Evolutionary conservation across 805 yeast species (phyloP).

Genomic region (Kuraishia cidri): DNA sequence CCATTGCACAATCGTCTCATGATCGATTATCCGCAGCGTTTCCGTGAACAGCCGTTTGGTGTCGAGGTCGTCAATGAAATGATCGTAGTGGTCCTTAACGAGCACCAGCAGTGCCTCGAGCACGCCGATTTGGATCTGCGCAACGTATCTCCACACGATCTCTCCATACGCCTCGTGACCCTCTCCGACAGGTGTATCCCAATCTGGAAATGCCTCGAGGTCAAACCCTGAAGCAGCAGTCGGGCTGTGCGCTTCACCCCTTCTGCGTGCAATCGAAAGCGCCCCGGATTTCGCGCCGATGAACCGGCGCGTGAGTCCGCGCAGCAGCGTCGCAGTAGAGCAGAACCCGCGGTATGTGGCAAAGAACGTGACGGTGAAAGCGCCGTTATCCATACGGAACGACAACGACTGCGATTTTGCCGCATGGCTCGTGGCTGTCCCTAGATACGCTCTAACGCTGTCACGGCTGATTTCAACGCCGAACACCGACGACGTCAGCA

Average conservation of each 20-base stretch:
- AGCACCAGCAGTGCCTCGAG: constrained; percentile 68
- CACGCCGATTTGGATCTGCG: constrained; percentile 75
- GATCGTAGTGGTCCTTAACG: constrained; percentile 63
- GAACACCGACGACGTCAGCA: constrained; percentile 60
- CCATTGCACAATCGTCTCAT: constrained; percentile 50
- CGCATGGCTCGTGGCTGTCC: constrained; percentile 11
- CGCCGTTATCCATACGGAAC: constrained; percentile 54
- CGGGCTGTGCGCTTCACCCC: constrained; percentile 1
- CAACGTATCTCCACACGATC: constrained; percentile 53
- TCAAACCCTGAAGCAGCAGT: constrained; percentile 2
- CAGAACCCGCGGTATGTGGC: constrained; percentile 63
- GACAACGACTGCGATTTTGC: constrained; percentile 15
- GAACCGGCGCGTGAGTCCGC: constrained; percentile 45
- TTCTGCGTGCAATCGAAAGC: constrained; percentile 29
- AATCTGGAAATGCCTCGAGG: constrained; percentile 33
- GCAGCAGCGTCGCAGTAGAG: constrained; percentile 42
- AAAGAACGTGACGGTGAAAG: constrained; percentile 58
- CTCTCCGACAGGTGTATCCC: constrained; percentile 32
- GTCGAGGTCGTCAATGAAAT: constrained; percentile 59
- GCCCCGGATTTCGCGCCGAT: constrained; percentile 58
- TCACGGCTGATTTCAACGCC: constrained; percentile 27
- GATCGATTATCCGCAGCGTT: constrained; percentile 57
- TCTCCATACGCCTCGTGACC: constrained; percentile 28
- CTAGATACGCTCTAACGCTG: constrained; percentile 31
- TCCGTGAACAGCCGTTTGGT: constrained; percentile 55